Evolutionary conservation across 2,329 filamentous ascomycete species (phyloP), one percentile per base, ranked within the genome.

Genomic region (Setomelanomma holmii): DNA sequence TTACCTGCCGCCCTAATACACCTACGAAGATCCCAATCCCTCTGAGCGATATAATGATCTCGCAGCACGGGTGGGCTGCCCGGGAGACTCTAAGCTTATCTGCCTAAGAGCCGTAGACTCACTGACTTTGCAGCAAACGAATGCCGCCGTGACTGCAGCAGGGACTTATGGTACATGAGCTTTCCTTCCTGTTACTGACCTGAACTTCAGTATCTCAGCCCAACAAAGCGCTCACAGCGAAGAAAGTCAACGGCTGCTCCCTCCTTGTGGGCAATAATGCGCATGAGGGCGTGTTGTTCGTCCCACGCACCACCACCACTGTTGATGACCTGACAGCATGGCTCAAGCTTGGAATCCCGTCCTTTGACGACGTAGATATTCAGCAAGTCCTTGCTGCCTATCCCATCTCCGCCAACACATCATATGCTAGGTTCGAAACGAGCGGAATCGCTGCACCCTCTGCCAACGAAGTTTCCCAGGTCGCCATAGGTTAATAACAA

Each of bases 1-100:
- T 0, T 86, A 83, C 57, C 74, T 83, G 11, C 81, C 83, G 0
- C 79, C 80, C 45, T 80, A 84, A 56, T 84, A 83, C 62, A 71
- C 71, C 14, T 83, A 78, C 58, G 69, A 79, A 41, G 79, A 77
- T 14, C 66, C 69, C 6, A 64, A 78, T 12, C 79, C 81, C 0
- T 76, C 78, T 4, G 64, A 75, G 19, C 61, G 74, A 10, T 83
- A 82, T 1, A 62, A 7, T n/a, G 34, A 11, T 17, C 16, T 36
- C 16, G 34, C 34, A 7, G 14, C 34, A 6, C 34, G 34, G 34
- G 6, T 36, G 34, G n/a, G n/a, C n/a, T n/a, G n/a, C n/a, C n/a
- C n/a, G n/a, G n/a, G n/a, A n/a, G n/a, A n/a, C n/a, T n/a, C n/a
- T n/a, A n/a, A n/a, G n/a, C 34, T 36, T 4, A n/a, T n/a, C 7